Evolutionary conservation across 768 basidiomycete genomes (phyloP).

Genomic region (Steccherinum ochraceum): DNA sequence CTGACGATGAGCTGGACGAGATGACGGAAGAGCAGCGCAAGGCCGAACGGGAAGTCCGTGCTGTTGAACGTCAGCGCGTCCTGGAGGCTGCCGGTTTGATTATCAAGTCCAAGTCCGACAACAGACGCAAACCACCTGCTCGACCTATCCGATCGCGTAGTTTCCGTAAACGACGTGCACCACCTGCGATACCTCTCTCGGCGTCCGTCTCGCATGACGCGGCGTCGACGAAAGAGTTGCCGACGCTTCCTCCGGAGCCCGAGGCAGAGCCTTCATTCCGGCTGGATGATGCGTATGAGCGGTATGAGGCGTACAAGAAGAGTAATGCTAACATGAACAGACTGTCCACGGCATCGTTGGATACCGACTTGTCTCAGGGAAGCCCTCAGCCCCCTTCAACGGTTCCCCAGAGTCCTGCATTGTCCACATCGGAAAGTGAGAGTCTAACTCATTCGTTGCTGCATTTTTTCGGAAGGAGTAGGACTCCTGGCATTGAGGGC

Average conservation of each 20-base stretch:
- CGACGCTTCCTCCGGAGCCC: constrained; percentile 40
- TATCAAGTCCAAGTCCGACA: constrained; percentile 44
- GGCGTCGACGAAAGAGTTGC: constrained; percentile 20
- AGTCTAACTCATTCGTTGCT: constrained; percentile 45
- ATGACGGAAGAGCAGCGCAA: constrained; percentile 37
- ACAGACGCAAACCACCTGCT: constrained; percentile 38
- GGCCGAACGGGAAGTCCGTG: constrained; percentile 54
- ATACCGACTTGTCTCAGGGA: constrained; percentile 25
- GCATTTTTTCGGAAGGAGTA: constrained; percentile 51
- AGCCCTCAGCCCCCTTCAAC: constrained; percentile 25
- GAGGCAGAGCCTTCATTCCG: constrained; percentile 15
- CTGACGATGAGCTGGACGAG: constrained; percentile 29
- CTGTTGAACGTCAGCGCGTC: constrained; percentile 71
- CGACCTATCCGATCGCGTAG: constrained; percentile 28
- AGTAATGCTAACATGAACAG: constrained; percentile 41
- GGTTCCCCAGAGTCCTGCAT: constrained; percentile 12
- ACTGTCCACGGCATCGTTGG: constrained; percentile 59
- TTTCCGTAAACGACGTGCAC: constrained; percentile 36
- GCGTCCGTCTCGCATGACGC: constrained; percentile 13
- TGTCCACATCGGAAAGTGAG: not conserved
- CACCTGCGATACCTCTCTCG: constrained; percentile 40
- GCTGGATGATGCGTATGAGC: constrained; percentile 82
- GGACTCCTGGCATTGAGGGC: constrained; percentile 43
- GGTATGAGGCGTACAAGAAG: constrained; percentile 81
- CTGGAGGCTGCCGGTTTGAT: constrained; percentile 87